Evolutionary conservation across 306 rosid genomes (phyloP), one percentile per base, ranked within the genome.

Genomic region (Heteromeles arbutifolia): DNA sequence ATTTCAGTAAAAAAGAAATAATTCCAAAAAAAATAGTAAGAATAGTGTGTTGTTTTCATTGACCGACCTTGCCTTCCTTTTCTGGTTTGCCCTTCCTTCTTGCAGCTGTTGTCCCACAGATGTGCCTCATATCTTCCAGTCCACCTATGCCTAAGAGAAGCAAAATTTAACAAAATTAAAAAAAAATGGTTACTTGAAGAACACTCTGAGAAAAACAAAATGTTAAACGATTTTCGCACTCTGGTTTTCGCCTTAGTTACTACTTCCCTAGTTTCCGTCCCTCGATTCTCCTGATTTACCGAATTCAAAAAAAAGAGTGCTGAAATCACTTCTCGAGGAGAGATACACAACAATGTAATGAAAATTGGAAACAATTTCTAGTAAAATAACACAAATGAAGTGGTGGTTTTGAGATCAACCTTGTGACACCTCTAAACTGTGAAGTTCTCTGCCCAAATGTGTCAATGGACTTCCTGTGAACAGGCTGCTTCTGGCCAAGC

Each of bases 81-180:
- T 87, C 98, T 88, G 62, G 97, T 95, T 65, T 95, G 99, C 63
- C 99, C 99, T 82, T 95, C 98, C 78, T 95, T 92, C 90, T 95
- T 95, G 86, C 97, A 95, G 69, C 97, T 92, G 70, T 95, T 95
- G 84, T 95, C 99, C 99, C 99, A 95, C 64, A 95, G 89, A 87
- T 95, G 98, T 11, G 98, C 97, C 83, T 95, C 97, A 70, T 95
- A 95, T 83, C 99, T 88, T 53, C 99, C 99, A 25, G 99, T 95
- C 99, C 99, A 95, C 75, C 99, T 85, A 72, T 95, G 99, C 77
- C 99, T 95, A 50, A 15, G 54, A 74, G n/a, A 44, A 12, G 10
- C 32, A 53, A 17, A 15, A 57, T 11, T 3, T 24, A 0, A 34
- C 74, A 11, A 26, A 58, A 25, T 15, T 5, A 34, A 34, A 19